Evolutionary conservation across 768 basidiomycete species (phyloP), one percentile per base, ranked within the genome.

Genomic region (Russula sp.): DNA sequence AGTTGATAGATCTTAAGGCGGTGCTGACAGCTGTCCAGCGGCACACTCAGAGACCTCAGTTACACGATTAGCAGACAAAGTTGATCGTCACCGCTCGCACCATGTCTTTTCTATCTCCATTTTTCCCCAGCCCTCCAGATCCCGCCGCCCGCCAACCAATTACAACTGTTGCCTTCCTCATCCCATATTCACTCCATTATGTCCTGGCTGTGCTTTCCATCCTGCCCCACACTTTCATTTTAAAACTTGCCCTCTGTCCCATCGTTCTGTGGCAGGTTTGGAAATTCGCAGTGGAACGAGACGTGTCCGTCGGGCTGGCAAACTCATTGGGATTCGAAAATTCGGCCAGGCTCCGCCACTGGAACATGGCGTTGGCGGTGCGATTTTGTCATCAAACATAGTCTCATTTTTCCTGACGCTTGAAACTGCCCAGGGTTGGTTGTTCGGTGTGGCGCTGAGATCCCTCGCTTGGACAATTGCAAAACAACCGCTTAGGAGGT

Each of bases 201-300:
- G n/a, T 16, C n/a, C 24, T 61, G 16, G 63, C 63, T 6, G 49
- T 67, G n/a, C 63, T 67, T 50, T 63, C 44, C 24, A 42, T 67
- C 16, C 59, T 67, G 30, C 59, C 57, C 32, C 42, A 61, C 36
- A 67, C 66, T 1, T 48, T 28, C 34, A 9, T 53, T 13, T 14
- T 67, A 3, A 40, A 24, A 5, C 42, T 64, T 10, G 59, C 55
- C 20, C 40, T 67, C 3, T 20, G 61, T 2, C 66, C 66, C 28
- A 3, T 61, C 20, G 24, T 57, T 8, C 26, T 61, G 5, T 64
- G 59, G 59, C 54, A 59, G 24, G 66, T 55, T 14, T 67, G 56
- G 53, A 26, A 24, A 10, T 57, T 51, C 18, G 57, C 59, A 1
- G 55, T 61, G 16, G 55, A 46, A 8, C 42, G 54, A 3, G 59